Percentiles rank a stretch among this genome's conserved stretches.
These are phyloP conservation scores for Theobroma cacao DNA, from an alignment of 345 rosid species.

Conservation along the genomic window DNA sequence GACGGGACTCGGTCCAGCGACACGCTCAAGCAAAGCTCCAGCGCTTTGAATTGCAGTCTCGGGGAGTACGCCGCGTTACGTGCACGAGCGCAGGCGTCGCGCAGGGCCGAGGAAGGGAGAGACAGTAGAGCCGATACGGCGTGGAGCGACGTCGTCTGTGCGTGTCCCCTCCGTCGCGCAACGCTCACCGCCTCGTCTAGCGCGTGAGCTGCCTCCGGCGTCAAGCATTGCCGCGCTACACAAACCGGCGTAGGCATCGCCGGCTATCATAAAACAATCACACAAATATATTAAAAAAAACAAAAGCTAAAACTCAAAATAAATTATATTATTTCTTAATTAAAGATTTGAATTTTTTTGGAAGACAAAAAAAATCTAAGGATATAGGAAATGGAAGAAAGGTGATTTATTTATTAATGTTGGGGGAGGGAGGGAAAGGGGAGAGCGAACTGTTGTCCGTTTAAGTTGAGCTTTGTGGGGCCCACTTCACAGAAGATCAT, in stretches of 20 bases:
- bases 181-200: slow-evolving; percentile 77
- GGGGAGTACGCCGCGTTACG: slow-evolving; percentile 65
- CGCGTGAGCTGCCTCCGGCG: slow-evolving; percentile 71
- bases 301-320: neutral
- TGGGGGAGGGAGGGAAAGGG: neutral
- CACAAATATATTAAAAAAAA: neutral
- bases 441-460: neutral
- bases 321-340: neutral
- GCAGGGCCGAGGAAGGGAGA: slow-evolving; percentile 61
- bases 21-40: slow-evolving; percentile 78
- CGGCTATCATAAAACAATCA: slow-evolving; percentile 32
- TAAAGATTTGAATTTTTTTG: too few relatives aligned
- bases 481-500: slow-evolving; percentile 19
- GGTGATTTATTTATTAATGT: neutral
- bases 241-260: slow-evolving; percentile 92
- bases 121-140: slow-evolving; percentile 76
- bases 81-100: slow-evolving; percentile 78
- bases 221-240: slow-evolving; percentile 83
- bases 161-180: slow-evolving; percentile 67
- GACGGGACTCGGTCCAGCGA: slow-evolving; percentile 88
- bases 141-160: slow-evolving; percentile 90
- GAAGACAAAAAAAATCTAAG: neutral
- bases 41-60: slow-evolving; percentile 78
- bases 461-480: slow-evolving; percentile 16
- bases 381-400: neutral